Conservation (phyloP, 2,329 filamentous ascomycete species). For the Xylaria sp. region DNA sequence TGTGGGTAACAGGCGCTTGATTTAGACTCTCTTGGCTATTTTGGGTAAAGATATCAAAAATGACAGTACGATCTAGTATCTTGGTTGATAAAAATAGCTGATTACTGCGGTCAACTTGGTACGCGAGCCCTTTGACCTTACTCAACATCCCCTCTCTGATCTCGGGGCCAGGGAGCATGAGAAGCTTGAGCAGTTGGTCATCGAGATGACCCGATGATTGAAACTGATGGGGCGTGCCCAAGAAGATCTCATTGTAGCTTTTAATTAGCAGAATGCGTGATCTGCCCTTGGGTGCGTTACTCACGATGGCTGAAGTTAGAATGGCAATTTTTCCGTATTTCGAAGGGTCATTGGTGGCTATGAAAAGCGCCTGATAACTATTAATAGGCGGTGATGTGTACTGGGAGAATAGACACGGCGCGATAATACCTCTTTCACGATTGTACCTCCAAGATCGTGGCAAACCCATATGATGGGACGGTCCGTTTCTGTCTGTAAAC, state of each 20-base stretch:
- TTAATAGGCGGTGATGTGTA: not conserved
- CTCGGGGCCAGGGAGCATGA: not conserved
- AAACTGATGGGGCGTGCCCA: not conserved
- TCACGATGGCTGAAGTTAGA: not conserved
- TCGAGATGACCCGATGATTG: not conserved
- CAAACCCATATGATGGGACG: constrained; percentile 5
- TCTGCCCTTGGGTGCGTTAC: not conserved
- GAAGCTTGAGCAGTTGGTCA: not conserved
- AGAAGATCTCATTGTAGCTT: not conserved
- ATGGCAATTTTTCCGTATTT: constrained; percentile 2
- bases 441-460: not conserved
- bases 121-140: not conserved
- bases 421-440: constrained; percentile 8
- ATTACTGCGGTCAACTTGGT: not conserved
- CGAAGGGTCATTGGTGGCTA: not conserved
- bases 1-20: too few relatives aligned
- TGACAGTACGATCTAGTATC: not conserved
- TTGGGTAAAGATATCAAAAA: not conserved
- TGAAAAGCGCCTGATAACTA: not conserved
- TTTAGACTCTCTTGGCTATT: not conserved
- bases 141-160: not conserved
- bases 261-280: not conserved
- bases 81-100: not conserved
- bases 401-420: not conserved
- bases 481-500: not conserved